A percentile compares a stretch with the other conserved stretches of the same genome.
Evolutionary conservation across 2,329 filamentous ascomycete genomes (phyloP).

Genomic region (Fusarium camptoceras): DNA sequence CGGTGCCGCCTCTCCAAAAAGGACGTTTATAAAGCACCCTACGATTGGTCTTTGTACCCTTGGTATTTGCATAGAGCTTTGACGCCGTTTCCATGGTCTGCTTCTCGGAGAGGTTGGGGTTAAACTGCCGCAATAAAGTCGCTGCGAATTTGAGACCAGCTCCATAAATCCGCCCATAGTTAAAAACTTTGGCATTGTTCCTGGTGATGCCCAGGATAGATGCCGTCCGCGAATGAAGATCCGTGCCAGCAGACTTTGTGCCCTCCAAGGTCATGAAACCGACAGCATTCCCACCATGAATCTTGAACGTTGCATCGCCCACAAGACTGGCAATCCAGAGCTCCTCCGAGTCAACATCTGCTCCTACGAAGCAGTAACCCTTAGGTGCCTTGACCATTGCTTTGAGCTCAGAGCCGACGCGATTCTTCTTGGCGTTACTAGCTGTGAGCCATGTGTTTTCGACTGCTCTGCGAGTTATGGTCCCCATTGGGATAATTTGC

Average conservation of each 20-base stretch:
- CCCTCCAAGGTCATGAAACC: constrained; percentile 99
- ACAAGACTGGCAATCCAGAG: constrained; percentile 97
- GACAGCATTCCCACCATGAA: constrained; percentile 96
- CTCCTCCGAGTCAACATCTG: constrained; percentile 97
- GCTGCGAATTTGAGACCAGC: constrained; percentile 94
- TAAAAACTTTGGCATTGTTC: constrained; percentile 97
- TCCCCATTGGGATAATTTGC: constrained; percentile 98
- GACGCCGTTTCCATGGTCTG: constrained; percentile 81
- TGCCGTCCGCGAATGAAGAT: constrained; percentile 94
- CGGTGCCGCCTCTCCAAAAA: constrained; percentile 97
- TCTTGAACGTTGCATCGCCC: constrained; percentile 91
- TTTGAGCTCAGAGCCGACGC: constrained; percentile 96
- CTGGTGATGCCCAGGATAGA: constrained; percentile 91
- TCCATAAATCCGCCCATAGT: constrained; percentile 99
- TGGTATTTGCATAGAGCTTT: constrained; percentile 88
- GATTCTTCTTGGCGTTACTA: constrained; percentile 95
- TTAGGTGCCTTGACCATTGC: constrained; percentile 94
- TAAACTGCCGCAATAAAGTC: constrained; percentile 92
- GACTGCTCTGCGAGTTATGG: constrained; percentile 91
- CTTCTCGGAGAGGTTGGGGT: constrained; percentile 81
- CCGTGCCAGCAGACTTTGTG: constrained; percentile 91
- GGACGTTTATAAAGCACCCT: constrained; percentile 77
- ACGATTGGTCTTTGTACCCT: constrained; percentile 85
- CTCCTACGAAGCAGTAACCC: constrained; percentile 93
- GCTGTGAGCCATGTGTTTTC: constrained; percentile 99